These are phyloP conservation scores for Fusarium buxicola DNA, from an alignment of 2,329 filamentous ascomycete genomes.

Conservation along the genomic window DNA sequence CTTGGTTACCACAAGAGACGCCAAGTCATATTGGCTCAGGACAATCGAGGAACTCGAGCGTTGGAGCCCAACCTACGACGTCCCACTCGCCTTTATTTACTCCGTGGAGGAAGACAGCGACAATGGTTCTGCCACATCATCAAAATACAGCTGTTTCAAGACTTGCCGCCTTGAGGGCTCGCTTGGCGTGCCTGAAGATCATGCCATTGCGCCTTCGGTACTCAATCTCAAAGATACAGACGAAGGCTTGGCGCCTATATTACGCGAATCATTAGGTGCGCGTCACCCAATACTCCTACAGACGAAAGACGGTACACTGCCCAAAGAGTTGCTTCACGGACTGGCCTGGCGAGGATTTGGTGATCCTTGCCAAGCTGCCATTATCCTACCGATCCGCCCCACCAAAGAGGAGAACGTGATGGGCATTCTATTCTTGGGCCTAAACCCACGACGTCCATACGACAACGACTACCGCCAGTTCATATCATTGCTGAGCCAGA, in stretches of 20 bases:
- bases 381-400: slow-evolving; percentile 76
- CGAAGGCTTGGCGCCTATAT: slow-evolving; percentile 53
- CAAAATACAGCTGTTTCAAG: slow-evolving; percentile 49
- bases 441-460: slow-evolving; percentile 78
- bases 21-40: slow-evolving; percentile 61
- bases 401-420: slow-evolving; percentile 73
- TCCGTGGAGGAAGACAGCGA: slow-evolving; percentile 58
- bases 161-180: slow-evolving; percentile 59
- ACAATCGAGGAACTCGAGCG: slow-evolving; percentile 57
- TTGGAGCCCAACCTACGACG: slow-evolving; percentile 60
- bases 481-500: slow-evolving; percentile 66
- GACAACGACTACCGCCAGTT: slow-evolving; percentile 80
- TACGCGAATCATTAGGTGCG: slow-evolving; percentile 54
- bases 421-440: slow-evolving; percentile 75
- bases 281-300: slow-evolving; percentile 56
- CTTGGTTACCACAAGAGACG: slow-evolving; percentile 56
- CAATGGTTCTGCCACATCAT: slow-evolving; percentile 36
- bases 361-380: slow-evolving; percentile 72
- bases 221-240: slow-evolving; percentile 53
- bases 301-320: slow-evolving; percentile 64
- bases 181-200: slow-evolving; percentile 58
- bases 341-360: slow-evolving; percentile 73
- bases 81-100: slow-evolving; percentile 64
- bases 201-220: slow-evolving; percentile 55
- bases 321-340: slow-evolving; percentile 67